phyloP scores from a whole-genome alignment of 768 basidiomycete species.

The Jaapia argillacea region DNA sequence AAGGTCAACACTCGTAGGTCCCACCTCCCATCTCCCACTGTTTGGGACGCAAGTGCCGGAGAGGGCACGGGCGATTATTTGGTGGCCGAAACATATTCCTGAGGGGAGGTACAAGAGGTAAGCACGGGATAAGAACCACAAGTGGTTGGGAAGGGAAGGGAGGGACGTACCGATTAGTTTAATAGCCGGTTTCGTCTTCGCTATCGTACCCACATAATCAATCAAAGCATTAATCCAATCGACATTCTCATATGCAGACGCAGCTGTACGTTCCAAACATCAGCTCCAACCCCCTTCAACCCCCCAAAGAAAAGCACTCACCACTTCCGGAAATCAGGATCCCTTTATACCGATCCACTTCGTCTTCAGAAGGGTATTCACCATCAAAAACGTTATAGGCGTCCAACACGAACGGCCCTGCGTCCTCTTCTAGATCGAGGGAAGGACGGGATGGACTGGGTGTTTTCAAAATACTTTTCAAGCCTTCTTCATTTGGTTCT shows the following conservation, averaged over 20 bases:
- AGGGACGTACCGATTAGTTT: constrained; percentile 70
- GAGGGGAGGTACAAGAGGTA: too few relatives aligned
- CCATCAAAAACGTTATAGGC: constrained; percentile 58
- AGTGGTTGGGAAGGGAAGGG: too few relatives aligned
- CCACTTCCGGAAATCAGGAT: constrained; percentile 81
- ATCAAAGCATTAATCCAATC: constrained; percentile 73
- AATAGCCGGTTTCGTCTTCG: constrained; percentile 39
- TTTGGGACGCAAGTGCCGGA: constrained; percentile 65
- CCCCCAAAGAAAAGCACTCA: too few relatives aligned
- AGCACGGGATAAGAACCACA: too few relatives aligned
- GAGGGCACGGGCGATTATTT: constrained; percentile 69
- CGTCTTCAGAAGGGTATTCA: constrained; percentile 53
- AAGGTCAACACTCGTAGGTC: constrained; percentile 55
- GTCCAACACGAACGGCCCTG: too few relatives aligned
- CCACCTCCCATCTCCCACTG: constrained; percentile 70
- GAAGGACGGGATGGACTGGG: too few relatives aligned
- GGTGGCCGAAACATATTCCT: constrained; percentile 93
- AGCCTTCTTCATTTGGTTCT: too few relatives aligned
- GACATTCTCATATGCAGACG: constrained; percentile 63
- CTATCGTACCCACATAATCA: constrained; percentile 44
- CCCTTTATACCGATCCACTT: constrained; percentile 50
- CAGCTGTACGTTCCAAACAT: constrained; percentile 31
- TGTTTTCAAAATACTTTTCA: too few relatives aligned
- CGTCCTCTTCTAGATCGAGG: too few relatives aligned
- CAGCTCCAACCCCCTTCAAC: too few relatives aligned